Base-by-base conservation (phyloP, 495 filamentous ascomycete species). In the Mytilinidion resinicola region DNA sequence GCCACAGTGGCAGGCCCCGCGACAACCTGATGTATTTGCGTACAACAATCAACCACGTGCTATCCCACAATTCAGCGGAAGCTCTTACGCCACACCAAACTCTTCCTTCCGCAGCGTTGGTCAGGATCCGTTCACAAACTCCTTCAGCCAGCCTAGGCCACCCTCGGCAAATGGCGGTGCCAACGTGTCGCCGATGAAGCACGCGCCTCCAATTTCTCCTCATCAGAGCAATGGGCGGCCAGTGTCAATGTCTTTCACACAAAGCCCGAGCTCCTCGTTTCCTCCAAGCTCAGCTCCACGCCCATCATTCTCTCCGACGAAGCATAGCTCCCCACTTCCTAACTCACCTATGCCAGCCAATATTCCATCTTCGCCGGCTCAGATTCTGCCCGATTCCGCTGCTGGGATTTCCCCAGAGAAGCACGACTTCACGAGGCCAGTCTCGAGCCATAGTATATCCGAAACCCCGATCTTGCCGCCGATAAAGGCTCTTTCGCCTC, bases 381-480 rank as follows among this genome's bases (percentile, higher is more conserved):
- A 82, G 49, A 77, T 63, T 79, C 80, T 53, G 77, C 86, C 42
- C 62, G 76, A 20, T 72, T 76, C 39, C 1, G 51, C 60, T n/a
- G 84, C 82, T 4, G 88, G 88, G 6, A 71, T 90, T 37, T 91
- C 89, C 15, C 89, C 89, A 4, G 85, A 80, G 41, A 95, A 95
- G 67, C 85, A 90, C 39, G 81, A 80, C 39, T 78, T 77, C 5
- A 75, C 78, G 42, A 77, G 80, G 14, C 77, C 78, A 1, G 56
- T 74, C 37, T 78, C 79, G 12, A 74, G 74, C 10, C 74, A 77
- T 17, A 71, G 71, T 44, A 67, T 80, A 33, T 70, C 73, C 7
- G 73, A 75, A 8, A 74, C 75, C 1, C 73, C 74, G 0, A 68
- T 81, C 6, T 58, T 82, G 15, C 79, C 78, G 14, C 79, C 78